phyloP scores from a whole-genome alignment of 1,139 yeast genomes.

The Kodamaea derodonti region DNA sequence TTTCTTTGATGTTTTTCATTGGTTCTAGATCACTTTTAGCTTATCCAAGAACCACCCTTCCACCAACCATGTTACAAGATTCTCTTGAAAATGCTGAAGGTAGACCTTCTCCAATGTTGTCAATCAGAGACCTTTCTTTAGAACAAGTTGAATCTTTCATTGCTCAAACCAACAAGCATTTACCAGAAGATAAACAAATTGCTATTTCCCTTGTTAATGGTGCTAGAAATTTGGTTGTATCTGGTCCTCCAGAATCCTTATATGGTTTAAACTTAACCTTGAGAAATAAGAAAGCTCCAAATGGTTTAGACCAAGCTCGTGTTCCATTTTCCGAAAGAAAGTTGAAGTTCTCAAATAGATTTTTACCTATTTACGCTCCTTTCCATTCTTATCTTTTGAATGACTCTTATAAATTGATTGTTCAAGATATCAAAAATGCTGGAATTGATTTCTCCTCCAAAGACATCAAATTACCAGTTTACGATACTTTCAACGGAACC shows the following conservation, averaged over 20 bases:
- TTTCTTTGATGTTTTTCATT: conserved; percentile 82
- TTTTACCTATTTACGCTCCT: conserved; percentile 93
- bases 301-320: conserved; percentile 93
- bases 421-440: conserved; percentile 54
- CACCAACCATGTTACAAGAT: conserved; percentile 92
- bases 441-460: conserved; percentile 55
- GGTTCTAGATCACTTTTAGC: conserved; percentile 89
- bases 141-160: conserved; percentile 78
- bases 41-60: conserved; percentile 90
- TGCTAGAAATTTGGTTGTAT: conserved; percentile 89
- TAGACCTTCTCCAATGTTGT: conserved; percentile 94
- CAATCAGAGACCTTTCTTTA: conserved; percentile 80
- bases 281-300: conserved; percentile 91
- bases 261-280: conserved; percentile 91
- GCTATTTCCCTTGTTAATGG: conserved; percentile 91
- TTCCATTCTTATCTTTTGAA: conserved; percentile 88
- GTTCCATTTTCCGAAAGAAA: conserved; percentile 91
- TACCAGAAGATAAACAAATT: conserved; percentile 88
- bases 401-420: conserved; percentile 65
- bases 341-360: conserved; percentile 86
- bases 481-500: conserved; percentile 81
- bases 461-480: conserved; percentile 77
- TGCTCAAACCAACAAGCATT: conserved; percentile 84
- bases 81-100: conserved; percentile 95
- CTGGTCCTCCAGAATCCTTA: conserved; percentile 98